Percentiles rank a stretch among this genome's conserved stretches.
Evolutionary conservation across 495 filamentous ascomycete species (phyloP).

Genomic region (Saxophila tyrrhenica): DNA sequence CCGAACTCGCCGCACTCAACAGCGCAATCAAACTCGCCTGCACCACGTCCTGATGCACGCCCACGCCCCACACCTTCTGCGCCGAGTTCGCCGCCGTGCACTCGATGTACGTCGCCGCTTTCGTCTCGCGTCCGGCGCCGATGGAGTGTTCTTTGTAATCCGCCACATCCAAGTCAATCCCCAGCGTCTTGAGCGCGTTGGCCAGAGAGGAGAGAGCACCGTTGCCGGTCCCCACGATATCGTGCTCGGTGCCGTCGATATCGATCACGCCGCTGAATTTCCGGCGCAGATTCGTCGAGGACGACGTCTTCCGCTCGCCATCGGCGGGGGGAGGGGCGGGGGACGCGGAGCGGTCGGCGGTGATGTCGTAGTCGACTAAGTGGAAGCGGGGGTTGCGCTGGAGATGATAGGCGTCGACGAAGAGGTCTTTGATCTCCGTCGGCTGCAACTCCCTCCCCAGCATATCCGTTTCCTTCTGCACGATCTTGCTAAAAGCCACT

Average conservation of each 20-base stretch:
- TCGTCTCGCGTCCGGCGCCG: conserved; percentile 44
- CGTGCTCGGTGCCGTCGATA: conserved; percentile 70
- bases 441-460: conserved; percentile 73
- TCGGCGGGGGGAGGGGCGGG: conserved; percentile 43
- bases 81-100: conserved; percentile 58
- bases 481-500: conserved; percentile 77
- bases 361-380: conserved; percentile 87
- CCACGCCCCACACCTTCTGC: conserved; percentile 85
- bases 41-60: conserved; percentile 88
- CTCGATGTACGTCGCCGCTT: conserved; percentile 90
- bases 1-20: conserved; percentile 76
- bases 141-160: conserved; percentile 97
- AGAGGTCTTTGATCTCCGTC: conserved; percentile 72
- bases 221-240: conserved; percentile 69
- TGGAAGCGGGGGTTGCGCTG: conserved; percentile 69
- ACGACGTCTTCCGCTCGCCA: conserved; percentile 45
- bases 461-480: conserved; percentile 64
- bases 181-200: conserved; percentile 67
- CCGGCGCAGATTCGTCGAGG: conserved; percentile 66
- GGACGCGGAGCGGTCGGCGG: conserved; percentile 67
- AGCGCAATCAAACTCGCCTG: conserved; percentile 86
- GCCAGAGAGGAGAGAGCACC: conserved; percentile 84
- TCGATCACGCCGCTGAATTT: conserved; percentile 79
- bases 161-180: conserved; percentile 79
- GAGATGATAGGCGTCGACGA: conserved; percentile 77